Percentiles rank a stretch among this genome's conserved stretches.
These are phyloP conservation scores for Centella asiatica DNA, from an alignment of 129 eudicot genomes.

Conservation along the genomic window DNA sequence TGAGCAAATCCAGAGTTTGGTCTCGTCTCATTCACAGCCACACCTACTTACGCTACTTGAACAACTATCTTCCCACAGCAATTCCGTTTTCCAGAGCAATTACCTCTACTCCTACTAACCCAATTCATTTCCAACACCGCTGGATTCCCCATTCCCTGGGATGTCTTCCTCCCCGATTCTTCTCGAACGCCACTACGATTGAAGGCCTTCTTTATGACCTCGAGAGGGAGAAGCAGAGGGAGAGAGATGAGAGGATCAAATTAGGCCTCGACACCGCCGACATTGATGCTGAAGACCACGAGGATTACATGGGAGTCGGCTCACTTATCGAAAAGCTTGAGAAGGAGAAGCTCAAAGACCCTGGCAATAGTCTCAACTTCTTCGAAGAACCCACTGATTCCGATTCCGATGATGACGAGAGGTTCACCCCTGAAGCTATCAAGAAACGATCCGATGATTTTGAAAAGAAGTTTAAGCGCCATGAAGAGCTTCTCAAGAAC, in stretches of 20 bases:
- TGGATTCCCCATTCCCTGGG: not conserved
- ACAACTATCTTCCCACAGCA: too few relatives aligned
- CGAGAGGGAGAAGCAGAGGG: constrained; percentile 43
- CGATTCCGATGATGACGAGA: constrained; percentile 65
- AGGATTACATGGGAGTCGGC: constrained; percentile 70
- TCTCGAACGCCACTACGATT: constrained; percentile 13
- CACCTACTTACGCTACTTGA: too few relatives aligned
- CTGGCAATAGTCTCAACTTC: constrained; percentile 20
- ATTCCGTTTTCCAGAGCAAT: constrained; percentile 5
- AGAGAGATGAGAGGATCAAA: constrained; percentile 38
- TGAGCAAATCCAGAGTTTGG: too few relatives aligned
- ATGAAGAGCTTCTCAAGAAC: constrained; percentile 3
- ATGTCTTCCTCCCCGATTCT: constrained; percentile 11
- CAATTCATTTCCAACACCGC: not conserved
- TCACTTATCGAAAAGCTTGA: constrained; percentile 59
- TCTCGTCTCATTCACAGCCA: too few relatives aligned
- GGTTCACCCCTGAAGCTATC: constrained; percentile 30
- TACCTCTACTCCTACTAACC: not conserved
- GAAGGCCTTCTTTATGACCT: constrained; percentile 27
- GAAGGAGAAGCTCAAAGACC: constrained; percentile 31
- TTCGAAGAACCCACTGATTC: constrained; percentile 62
- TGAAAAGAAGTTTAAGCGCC: constrained; percentile 31
- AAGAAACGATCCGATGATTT: constrained; percentile 17
- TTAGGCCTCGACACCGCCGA: constrained; percentile 59
- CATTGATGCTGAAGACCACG: constrained; percentile 62